Evolutionary conservation across 192 early-diverging fungal genomes (phyloP).

Genomic region (Backusella australiensis): DNA sequence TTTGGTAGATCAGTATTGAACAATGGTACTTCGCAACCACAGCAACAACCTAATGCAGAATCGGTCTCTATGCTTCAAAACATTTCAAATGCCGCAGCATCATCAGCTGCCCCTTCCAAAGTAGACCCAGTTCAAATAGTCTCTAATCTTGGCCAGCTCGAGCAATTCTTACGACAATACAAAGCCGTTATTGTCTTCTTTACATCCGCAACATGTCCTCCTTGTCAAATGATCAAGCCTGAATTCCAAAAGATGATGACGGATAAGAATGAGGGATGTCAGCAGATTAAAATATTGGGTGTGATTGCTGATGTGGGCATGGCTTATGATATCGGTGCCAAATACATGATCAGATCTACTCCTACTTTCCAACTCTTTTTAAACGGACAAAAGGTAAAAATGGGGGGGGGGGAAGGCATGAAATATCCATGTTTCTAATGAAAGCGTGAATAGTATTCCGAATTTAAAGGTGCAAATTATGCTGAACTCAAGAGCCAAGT

Average conservation of each 20-base stretch:
- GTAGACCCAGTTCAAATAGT: slow-evolving; percentile 35
- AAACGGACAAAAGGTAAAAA: slow-evolving; percentile 46
- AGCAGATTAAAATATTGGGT: slow-evolving; percentile 45
- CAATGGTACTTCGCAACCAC: not conserved
- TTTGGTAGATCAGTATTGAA: slow-evolving; percentile 49
- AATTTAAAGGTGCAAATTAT: slow-evolving; percentile 63
- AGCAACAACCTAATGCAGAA: slow-evolving; percentile 16
- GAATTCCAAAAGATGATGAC: slow-evolving; percentile 59
- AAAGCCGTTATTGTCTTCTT: slow-evolving; percentile 64
- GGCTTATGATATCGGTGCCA: slow-evolving; percentile 49
- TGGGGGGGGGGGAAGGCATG: not conserved
- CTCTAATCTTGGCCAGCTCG: slow-evolving; percentile 40
- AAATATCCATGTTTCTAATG: not conserved
- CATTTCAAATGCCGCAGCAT: slow-evolving; percentile 20
- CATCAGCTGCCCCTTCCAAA: slow-evolving; percentile 17
- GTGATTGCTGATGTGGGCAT: slow-evolving; percentile 59
- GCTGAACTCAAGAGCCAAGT: slow-evolving; percentile 57
- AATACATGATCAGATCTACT: slow-evolving; percentile 58
- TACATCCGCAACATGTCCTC: slow-evolving; percentile 65
- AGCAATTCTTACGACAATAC: slow-evolving; percentile 44
- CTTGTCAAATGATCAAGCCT: slow-evolving; percentile 68
- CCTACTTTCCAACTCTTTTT: slow-evolving; percentile 75
- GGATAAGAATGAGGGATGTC: slow-evolving; percentile 35
- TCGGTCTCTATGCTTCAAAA: slow-evolving; percentile 16
- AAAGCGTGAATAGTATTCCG: slow-evolving; percentile 26